Conservation (phyloP, 2,329 filamentous ascomycete species). For the Emmonsiellopsis sp. region DNA sequence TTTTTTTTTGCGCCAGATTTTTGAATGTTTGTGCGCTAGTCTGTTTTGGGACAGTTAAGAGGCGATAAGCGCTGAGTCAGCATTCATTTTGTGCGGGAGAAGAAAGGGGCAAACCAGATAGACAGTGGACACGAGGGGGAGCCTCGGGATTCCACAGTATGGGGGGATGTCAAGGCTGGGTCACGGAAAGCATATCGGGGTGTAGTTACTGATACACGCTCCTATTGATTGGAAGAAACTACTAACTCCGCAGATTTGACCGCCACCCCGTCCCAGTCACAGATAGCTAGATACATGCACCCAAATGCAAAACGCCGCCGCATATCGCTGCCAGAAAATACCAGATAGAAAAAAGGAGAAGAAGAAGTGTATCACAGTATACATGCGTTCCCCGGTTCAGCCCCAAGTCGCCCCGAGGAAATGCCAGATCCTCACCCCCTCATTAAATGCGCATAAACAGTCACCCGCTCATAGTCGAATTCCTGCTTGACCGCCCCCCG, state of each 20-base stretch:
- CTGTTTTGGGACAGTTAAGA: background rate
- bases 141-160: no score
- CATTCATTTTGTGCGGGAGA: background rate
- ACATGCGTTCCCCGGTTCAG: no score
- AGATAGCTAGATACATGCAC: background rate
- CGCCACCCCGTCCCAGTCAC: background rate
- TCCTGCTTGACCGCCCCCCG: constrained; percentile 56
- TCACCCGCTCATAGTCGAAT: constrained; percentile 60
- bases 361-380: background rate
- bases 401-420: no score
- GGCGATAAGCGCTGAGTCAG: background rate
- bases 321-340: background rate
- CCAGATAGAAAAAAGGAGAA: background rate
- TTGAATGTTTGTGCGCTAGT: constrained; percentile 5
- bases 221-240: no score
- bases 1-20: constrained; percentile 3
- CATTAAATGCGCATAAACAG: constrained; percentile 63
- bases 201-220: no score
- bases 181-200: no score
- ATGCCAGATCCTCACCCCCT: constrained; percentile 30
- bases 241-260: background rate
- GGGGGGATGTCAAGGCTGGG: no score
- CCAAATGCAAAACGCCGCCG: background rate
- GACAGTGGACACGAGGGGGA: no score
- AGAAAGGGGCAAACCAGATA: no score